phyloP scores from a whole-genome alignment of 768 basidiomycete species.

The Suillus lakei region DNA sequence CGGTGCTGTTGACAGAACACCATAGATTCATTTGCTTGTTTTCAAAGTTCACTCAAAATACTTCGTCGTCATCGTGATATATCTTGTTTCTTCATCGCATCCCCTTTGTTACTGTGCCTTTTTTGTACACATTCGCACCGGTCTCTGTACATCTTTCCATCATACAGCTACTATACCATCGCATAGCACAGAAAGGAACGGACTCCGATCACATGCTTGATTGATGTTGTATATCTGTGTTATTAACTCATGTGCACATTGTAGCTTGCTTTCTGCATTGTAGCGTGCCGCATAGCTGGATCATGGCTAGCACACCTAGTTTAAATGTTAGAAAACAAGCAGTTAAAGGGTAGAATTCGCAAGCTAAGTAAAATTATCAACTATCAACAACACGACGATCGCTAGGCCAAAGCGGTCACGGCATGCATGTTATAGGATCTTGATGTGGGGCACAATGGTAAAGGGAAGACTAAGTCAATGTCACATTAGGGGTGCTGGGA shows the following conservation, averaged over 20 bases:
- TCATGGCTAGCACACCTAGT: background rate
- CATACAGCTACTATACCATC: conserved; percentile 10
- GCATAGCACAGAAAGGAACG: conserved; percentile 8
- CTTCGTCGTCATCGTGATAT: background rate
- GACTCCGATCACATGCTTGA: conserved; percentile 6
- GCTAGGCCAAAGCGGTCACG: background rate
- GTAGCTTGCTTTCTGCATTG: background rate
- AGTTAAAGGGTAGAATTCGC: too few relatives aligned
- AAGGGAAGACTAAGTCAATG: background rate
- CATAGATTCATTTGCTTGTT: conserved; percentile 4
- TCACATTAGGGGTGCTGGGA: background rate
- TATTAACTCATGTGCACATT: background rate
- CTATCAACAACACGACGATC: background rate
- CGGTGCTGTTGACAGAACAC: conserved; percentile 6
- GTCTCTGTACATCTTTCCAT: conserved; percentile 10
- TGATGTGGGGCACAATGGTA: background rate
- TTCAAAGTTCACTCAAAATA: background rate
- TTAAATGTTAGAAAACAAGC: background rate
- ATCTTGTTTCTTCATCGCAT: conserved; percentile 9
- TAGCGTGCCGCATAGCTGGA: background rate
- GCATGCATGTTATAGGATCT: background rate
- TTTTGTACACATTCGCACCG: conserved; percentile 1
- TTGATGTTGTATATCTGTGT: conserved; percentile 6
- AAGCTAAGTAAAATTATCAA: background rate
- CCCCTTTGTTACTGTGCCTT: background rate